phyloP scores from a whole-genome alignment of 2,329 filamentous ascomycete genomes.

The Ophioceras dolichostomum region DNA sequence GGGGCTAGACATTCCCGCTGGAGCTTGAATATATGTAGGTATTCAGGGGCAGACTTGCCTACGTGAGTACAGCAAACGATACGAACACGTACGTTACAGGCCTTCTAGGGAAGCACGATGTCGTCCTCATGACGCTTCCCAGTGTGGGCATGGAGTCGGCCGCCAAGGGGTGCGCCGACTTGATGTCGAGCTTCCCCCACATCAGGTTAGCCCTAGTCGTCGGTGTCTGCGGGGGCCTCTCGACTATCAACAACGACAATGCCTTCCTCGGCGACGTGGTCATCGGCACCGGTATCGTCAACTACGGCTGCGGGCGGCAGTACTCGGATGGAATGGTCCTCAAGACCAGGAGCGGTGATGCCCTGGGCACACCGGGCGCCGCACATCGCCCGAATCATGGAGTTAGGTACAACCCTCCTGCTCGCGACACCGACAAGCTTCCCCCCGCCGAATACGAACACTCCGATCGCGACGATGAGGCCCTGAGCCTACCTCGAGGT shows the following conservation, averaged over 20 bases:
- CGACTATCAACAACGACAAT: neutral
- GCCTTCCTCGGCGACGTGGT: conserved; percentile 20
- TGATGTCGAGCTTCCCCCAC: conserved; percentile 19
- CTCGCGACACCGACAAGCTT: too few relatives aligned
- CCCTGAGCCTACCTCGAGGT: too few relatives aligned
- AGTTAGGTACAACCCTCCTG: too few relatives aligned
- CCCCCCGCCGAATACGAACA: too few relatives aligned
- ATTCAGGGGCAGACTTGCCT: too few relatives aligned
- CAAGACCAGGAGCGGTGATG: conserved; percentile 10
- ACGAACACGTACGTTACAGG: conserved; percentile 14
- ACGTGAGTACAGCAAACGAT: too few relatives aligned
- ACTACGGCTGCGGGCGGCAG: conserved; percentile 16
- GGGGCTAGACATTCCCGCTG: too few relatives aligned
- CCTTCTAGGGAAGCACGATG: conserved; percentile 13
- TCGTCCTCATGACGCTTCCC: conserved; percentile 16
- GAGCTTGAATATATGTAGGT: too few relatives aligned
- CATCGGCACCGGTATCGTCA: conserved; percentile 15
- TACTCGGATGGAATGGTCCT: conserved; percentile 11
- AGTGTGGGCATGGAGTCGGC: conserved; percentile 17
- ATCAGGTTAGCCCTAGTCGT: conserved; percentile 22
- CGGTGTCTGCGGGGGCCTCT: conserved; percentile 25
- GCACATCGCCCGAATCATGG: too few relatives aligned
- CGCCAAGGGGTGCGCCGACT: conserved; percentile 11
- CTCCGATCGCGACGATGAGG: too few relatives aligned
- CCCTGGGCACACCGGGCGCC: neutral